Evolutionary conservation across 352 stramenopile genomes (phyloP), one percentile per base, ranked within the genome.

Genomic region (Thalassiosira livingstoniorum): DNA sequence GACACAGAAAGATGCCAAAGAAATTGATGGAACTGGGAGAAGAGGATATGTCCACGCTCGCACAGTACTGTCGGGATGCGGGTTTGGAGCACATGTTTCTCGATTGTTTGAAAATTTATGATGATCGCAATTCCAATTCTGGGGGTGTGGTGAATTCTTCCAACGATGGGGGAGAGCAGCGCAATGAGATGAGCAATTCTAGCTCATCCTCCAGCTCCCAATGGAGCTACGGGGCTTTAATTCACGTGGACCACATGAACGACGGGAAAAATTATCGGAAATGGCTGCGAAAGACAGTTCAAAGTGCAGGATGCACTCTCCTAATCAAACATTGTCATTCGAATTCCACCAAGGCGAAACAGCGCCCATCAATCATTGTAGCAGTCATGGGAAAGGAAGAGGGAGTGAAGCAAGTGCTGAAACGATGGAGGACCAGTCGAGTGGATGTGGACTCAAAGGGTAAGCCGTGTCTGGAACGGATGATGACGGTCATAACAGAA

Each of bases 211-310:
- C 21, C 10, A 42, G 39, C 68, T 51, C 23, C n/a, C 35, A 32
- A 43, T 51, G 34, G 15, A 42, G n/a, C 3, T 88, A 89, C 60
- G 89, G 87, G 34, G 83, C 71, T 2, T 67, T 93, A 43, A 65
- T 91, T 47, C 73, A 83, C 70, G 87, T 94, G 13, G 89, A 94
- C 81, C 89, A 94, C 64, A 94, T 94, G 89, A 92, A 92, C 70
- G 66, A 92, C 80, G 42, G 23, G 5, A 94, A 90, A 47, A 35
- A 66, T 7, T 94, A 94, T 77, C 66, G 78, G 29, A 90, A 91
- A 67, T 94, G 87, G 87, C 51, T 94, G 0, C 62, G 75, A 58
- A 92, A 92, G 34, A 67, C 78, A 42, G 75, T 60, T 43, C 18
- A 81, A 71, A 62, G 78, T 31, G 35, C 47, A 23, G 76, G 66